phyloP scores from a whole-genome alignment of 768 basidiomycete genomes.

The Trametes maxima region DNA sequence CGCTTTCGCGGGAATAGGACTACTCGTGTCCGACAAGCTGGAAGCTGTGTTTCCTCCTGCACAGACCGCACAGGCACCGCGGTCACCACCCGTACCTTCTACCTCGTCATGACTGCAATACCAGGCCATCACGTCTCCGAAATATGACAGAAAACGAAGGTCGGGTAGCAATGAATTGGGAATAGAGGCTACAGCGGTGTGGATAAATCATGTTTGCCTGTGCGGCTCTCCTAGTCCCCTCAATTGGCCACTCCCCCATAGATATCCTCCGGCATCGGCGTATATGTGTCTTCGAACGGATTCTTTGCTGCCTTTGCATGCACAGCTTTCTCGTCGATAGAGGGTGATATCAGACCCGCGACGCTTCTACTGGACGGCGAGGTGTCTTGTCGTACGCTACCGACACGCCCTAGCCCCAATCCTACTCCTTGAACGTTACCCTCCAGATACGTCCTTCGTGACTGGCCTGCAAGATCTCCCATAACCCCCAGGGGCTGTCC shows the following conservation, averaged over 20 bases:
- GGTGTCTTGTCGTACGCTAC: background rate
- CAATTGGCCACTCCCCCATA: constrained; percentile 21
- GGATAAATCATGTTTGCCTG: constrained; percentile 14
- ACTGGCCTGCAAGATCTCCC: background rate
- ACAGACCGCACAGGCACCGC: background rate
- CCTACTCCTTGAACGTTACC: constrained; percentile 1
- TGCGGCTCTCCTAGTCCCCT: background rate
- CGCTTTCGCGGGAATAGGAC: constrained; percentile 33
- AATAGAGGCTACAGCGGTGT: constrained; percentile 16
- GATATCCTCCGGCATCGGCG: constrained; percentile 19
- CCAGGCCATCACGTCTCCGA: background rate
- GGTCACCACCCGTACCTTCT: background rate
- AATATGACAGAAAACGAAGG: background rate
- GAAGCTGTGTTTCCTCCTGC: constrained; percentile 31
- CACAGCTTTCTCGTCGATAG: background rate
- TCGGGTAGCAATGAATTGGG: constrained; percentile 10
- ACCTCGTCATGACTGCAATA: background rate
- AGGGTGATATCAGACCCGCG: background rate
- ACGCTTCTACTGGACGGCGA: background rate
- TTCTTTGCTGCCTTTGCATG: background rate
- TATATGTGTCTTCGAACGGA: constrained; percentile 11
- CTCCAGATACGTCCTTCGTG: background rate
- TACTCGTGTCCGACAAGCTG: constrained; percentile 35
- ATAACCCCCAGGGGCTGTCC: background rate
- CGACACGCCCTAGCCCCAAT: constrained; percentile 5